Evolutionary conservation across 2,329 filamentous ascomycete genomes (phyloP).

Genomic region (Talaromyces sp.): DNA sequence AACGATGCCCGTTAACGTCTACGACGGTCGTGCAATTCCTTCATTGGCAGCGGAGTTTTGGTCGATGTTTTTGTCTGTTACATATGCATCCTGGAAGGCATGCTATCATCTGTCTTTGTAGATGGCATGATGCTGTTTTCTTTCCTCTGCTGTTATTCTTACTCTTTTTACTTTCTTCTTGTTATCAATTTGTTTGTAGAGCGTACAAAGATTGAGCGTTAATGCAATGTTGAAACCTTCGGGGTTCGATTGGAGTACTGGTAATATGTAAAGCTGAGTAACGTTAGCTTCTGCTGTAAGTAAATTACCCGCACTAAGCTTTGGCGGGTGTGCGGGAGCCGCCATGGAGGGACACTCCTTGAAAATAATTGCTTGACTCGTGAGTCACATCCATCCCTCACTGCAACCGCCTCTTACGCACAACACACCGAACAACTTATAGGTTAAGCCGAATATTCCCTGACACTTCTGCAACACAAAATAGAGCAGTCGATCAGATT

Average conservation of each 20-base stretch:
- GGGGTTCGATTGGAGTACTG: too few species aligned
- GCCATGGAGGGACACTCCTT: slow-evolving; percentile 6
- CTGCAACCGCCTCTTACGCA: background rate
- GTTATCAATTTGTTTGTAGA: background rate
- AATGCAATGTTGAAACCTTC: background rate
- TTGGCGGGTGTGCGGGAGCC: background rate
- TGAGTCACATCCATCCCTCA: slow-evolving; percentile 9
- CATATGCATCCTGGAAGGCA: background rate
- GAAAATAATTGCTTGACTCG: slow-evolving; percentile 2
- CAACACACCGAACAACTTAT: too few species aligned
- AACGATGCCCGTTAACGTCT: slow-evolving; percentile 26
- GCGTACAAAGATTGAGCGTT: slow-evolving; percentile 10
- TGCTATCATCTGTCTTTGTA: background rate
- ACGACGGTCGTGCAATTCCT: background rate
- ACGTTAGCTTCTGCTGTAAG: too few species aligned
- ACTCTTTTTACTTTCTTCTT: background rate
- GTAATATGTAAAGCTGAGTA: too few species aligned
- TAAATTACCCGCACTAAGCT: background rate
- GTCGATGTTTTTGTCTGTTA: background rate
- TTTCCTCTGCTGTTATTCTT: background rate
- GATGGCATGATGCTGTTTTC: background rate
- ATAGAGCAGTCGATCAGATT: background rate
- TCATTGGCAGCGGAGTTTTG: slow-evolving; percentile 1
- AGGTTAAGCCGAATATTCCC: too few species aligned
- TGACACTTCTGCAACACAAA: too few species aligned